Percentiles rank a stretch among this genome's conserved stretches.
These are phyloP conservation scores for Grifola frondosa DNA, from an alignment of 1,284 basidiomycete genomes.

Conservation along the genomic window DNA sequence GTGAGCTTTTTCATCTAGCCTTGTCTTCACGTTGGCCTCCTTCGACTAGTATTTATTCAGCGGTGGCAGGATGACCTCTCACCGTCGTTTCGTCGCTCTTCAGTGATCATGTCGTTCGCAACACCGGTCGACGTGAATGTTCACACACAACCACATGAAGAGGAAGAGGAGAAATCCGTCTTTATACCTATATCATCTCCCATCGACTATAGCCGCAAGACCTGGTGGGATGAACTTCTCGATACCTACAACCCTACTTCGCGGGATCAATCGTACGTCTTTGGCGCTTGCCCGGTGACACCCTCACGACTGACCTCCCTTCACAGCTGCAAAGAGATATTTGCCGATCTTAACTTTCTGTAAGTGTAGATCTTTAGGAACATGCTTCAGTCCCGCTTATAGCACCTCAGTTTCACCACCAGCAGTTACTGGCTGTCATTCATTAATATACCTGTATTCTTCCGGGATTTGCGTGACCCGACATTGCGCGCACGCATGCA, in stretches of 20 bases:
- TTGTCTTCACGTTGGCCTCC: constrained; percentile 17
- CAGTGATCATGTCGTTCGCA: constrained; percentile 21
- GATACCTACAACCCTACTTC: constrained; percentile 41
- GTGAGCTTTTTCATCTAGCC: constrained; percentile 25
- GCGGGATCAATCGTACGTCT: constrained; percentile 44
- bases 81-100: constrained; percentile 25
- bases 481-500: constrained; percentile 55
- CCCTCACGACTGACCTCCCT: constrained; percentile 11
- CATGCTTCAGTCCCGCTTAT: constrained; percentile 1
- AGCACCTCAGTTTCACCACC: constrained; percentile 44
- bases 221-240: constrained; percentile 68
- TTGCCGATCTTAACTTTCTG: constrained; percentile 55
- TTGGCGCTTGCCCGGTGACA: not conserved
- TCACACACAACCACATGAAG: constrained; percentile 13
- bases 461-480: constrained; percentile 51
- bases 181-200: constrained; percentile 35
- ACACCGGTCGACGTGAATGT: constrained; percentile 22
- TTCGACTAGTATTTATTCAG: constrained; percentile 36
- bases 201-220: constrained; percentile 45
- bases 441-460: constrained; percentile 55
- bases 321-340: constrained; percentile 50
- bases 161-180: constrained; percentile 13
- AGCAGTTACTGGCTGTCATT: constrained; percentile 64
- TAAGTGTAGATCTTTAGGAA: constrained; percentile 33
- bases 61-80: constrained; percentile 31